Conservation (phyloP, 163 green algal genomes). For the Chloromonas sp. region DNA sequence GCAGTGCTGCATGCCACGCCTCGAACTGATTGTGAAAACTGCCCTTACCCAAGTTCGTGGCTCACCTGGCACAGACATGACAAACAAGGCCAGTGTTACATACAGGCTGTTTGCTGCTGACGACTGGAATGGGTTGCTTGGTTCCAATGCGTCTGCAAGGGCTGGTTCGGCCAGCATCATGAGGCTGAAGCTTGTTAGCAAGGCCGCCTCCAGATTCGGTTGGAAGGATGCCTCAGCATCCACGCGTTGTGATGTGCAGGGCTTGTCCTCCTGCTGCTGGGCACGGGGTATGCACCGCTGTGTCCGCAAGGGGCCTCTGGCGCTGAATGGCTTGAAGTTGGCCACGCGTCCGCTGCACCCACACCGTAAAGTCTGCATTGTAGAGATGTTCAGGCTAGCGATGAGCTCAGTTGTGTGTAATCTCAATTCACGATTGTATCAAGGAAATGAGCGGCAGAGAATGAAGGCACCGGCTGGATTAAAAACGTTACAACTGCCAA, state of each 20-base stretch:
- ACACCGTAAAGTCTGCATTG: background rate
- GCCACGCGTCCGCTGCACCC: background rate
- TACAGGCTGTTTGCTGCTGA: conserved; percentile 72
- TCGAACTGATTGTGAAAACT: too few relatives aligned
- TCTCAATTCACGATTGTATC: too few relatives aligned
- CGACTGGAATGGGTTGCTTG: conserved; percentile 33
- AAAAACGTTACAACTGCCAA: too few relatives aligned
- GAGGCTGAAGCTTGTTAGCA: too few relatives aligned
- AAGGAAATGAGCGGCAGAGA: too few relatives aligned
- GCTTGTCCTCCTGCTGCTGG: too few relatives aligned
- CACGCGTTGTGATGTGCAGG: too few relatives aligned
- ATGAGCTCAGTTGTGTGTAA: too few relatives aligned
- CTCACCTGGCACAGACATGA: conserved; percentile 81
- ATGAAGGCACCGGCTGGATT: too few relatives aligned
- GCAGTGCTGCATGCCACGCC: too few relatives aligned
- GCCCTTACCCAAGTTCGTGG: background rate
- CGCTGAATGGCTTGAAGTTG: conserved; percentile 15
- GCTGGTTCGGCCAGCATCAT: background rate
- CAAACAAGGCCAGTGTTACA: conserved; percentile 85
- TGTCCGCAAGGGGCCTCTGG: background rate
- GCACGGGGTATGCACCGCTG: background rate
- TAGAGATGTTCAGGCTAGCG: background rate
- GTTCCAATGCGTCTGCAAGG: background rate
- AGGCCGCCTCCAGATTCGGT: too few relatives aligned
- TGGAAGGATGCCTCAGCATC: too few relatives aligned